Evolutionary conservation across 805 yeast species (phyloP), one percentile per base, ranked within the genome.

Genomic region (Priceomyces fermenticarens): DNA sequence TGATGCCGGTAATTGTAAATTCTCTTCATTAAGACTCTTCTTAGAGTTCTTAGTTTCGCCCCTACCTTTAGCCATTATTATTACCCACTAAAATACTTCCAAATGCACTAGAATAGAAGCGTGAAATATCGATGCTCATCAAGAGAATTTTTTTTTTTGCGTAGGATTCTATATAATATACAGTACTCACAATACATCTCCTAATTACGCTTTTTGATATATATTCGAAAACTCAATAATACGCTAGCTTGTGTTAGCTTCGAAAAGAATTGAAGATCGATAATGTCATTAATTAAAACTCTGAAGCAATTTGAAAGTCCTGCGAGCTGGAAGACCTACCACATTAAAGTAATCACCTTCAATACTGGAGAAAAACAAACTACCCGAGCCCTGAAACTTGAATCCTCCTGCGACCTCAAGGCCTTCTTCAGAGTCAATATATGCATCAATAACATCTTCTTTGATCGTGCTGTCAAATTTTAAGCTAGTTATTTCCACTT

Each of bases 381-480:
- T 80, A 2, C 95, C 93, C 8, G 59, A 57, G 0, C 83, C 86
- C 62, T 91, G 98, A 44, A 85, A 81, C 51, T 81, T 81, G 65
- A 87, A 90, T 0, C 99, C 99, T 4, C 97, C 99, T 2, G 98
- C 96, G 1, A 87, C 97, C 36, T 75, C 74, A 6, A 71, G 41
- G 1, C 93, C 98, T 57, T 91, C 97, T 15, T 75, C 83, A 2
- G 81, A 65, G 2, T 72, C 72, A 9, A 85, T 83, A 58, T 91
- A 91, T 11, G 70, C 65, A 17, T 73, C 54, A 3, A 91, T 53
- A 30, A 82, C 67, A n/a, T 70, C 78, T 48, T 78, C 80, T 1
- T 80, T 70, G 10, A 81, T 61, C 1, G 55, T 42, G 7, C 63
- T 47, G 35, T 52, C 60, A 34, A 81, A 68, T 41, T 78, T 82